Conservation (phyloP, 495 filamentous ascomycete species). For the Sphaerosporella brunnea region DNA sequence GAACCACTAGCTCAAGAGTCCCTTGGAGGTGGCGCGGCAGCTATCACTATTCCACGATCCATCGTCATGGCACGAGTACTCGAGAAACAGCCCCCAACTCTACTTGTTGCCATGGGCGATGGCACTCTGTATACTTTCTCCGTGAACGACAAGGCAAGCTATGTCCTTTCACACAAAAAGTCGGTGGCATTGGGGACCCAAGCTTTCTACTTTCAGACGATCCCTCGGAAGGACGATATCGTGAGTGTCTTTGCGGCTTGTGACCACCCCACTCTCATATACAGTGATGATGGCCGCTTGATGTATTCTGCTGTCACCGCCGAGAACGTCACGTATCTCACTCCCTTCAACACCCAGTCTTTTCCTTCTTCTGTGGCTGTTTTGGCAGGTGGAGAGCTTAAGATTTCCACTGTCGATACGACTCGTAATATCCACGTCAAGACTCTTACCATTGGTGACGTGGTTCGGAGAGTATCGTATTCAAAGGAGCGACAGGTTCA, state of each 20-base stretch:
- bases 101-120: slow-evolving; percentile 90
- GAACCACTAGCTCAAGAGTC: slow-evolving; percentile 44
- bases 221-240: slow-evolving; percentile 42
- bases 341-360: slow-evolving; percentile 60
- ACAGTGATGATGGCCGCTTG: slow-evolving; percentile 68
- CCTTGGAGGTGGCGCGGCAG: slow-evolving; percentile 32
- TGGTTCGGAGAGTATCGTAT: slow-evolving; percentile 74
- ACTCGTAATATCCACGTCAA: slow-evolving; percentile 75
- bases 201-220: slow-evolving; percentile 56
- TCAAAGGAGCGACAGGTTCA: slow-evolving; percentile 63
- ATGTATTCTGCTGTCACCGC: slow-evolving; percentile 94
- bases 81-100: slow-evolving; percentile 37
- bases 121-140: slow-evolving; percentile 77
- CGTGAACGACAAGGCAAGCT: slow-evolving; percentile 33
- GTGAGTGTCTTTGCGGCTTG: slow-evolving; percentile 85
- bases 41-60: slow-evolving; percentile 44
- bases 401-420: slow-evolving; percentile 65
- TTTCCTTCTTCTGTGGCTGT: slow-evolving; percentile 69
- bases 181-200: slow-evolving; percentile 73
- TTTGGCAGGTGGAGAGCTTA: slow-evolving; percentile 57
- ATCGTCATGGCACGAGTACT: slow-evolving; percentile 62
- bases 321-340: slow-evolving; percentile 62
- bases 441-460: slow-evolving; percentile 58
- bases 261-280: slow-evolving; percentile 85
- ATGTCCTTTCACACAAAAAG: slow-evolving; percentile 50